Percentiles rank a stretch among this genome's conserved stretches.
phyloP scores from a whole-genome alignment of 345 rosid species.

The Gossypium sturtianum region DNA sequence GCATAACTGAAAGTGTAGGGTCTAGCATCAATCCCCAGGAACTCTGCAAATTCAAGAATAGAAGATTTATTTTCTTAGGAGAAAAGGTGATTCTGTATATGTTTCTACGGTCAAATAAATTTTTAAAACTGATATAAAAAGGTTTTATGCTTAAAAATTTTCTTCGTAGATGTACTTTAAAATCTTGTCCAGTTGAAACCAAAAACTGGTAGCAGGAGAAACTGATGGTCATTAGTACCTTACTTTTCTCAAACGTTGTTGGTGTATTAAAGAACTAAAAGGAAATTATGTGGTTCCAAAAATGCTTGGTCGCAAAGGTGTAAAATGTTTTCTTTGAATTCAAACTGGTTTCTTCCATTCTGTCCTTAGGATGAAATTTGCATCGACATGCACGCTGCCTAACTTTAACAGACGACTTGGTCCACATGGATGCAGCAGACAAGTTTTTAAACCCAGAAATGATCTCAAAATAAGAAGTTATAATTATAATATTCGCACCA shows the following conservation, averaged over 20 bases:
- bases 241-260: neutral
- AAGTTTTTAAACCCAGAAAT: neutral
- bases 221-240: neutral
- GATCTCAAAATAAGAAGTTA: neutral
- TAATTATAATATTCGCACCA: neutral
- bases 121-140: neutral
- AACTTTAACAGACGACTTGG: neutral
- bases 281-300: neutral
- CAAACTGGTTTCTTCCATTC: neutral
- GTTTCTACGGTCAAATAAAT: neutral
- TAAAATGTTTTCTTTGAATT: neutral
- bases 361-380: neutral
- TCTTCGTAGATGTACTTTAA: neutral
- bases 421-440: neutral
- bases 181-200: neutral
- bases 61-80: neutral
- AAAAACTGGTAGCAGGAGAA: conserved; percentile 1
- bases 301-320: neutral
- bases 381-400: neutral
- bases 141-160: neutral
- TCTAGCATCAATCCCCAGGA: conserved; percentile 39
- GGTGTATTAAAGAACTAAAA: neutral
- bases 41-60: conserved; percentile 32
- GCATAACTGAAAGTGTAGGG: conserved; percentile 58
- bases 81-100: neutral